Evolutionary conservation across 345 rosid genomes (phyloP).

Genomic region (Geranium rotundifolium): DNA sequence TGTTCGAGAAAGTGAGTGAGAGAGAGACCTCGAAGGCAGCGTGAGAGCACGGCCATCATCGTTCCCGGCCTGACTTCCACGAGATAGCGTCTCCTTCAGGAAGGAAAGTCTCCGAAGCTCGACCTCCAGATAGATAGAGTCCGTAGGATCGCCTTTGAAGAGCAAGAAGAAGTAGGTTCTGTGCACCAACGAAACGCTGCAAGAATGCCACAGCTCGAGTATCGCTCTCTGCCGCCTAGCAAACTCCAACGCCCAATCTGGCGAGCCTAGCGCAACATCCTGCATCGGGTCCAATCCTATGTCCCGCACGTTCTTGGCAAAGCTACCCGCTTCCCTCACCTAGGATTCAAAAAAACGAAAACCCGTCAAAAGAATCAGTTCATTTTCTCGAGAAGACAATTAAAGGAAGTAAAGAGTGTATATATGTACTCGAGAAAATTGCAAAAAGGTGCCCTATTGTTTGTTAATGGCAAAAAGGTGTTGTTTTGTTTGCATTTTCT

Average conservation of each 20-base stretch:
- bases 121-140: constrained; percentile 86
- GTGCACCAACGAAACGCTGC: constrained; percentile 74
- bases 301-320: constrained; percentile 37
- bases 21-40: constrained; percentile 52
- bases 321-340: constrained; percentile 16
- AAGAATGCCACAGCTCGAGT: constrained; percentile 77
- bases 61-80: constrained; percentile 40
- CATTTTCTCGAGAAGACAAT: neutral
- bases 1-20: neutral
- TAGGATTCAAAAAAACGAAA: neutral
- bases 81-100: constrained; percentile 69
- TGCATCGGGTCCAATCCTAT: constrained; percentile 51
- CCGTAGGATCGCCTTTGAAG: constrained; percentile 76
- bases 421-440: no score
- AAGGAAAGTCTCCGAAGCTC: constrained; percentile 81
- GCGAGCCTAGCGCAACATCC: constrained; percentile 21
- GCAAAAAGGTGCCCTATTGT: no score
- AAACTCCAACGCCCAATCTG: constrained; percentile 56
- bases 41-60: constrained; percentile 46
- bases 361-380: no score
- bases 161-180: constrained; percentile 93
- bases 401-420: neutral
- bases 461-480: no score
- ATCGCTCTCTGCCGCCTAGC: constrained; percentile 52
- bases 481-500: no score